Base-by-base conservation (phyloP, 108 stramenopile species). In the Epipyxis sp. region DNA sequence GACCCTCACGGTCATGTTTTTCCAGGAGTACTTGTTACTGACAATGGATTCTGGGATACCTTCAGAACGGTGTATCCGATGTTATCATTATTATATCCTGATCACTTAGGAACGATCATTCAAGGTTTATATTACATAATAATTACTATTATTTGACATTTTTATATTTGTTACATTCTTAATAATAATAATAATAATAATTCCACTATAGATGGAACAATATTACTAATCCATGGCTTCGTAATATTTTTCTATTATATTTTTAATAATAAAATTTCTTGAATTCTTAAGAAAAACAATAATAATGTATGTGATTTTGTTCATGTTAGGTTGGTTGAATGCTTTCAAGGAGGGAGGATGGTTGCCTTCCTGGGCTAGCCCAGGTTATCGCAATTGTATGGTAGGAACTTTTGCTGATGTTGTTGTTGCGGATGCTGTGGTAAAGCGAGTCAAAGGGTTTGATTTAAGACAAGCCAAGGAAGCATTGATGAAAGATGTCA, bases 1-100 rank as follows among this genome's bases (percentile, higher is more conserved):
- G 32, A 44, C 1, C 1, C 3, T 0, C 35, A 41, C 44, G 78
- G 59, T 1, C 13, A 32, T 3, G 57, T 76, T 1, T 45, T 25
- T 30, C 29, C 58, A 0, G 82, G 82, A 1, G 30, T 43, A 1
- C 44, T 83, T 25, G 76, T 69, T 25, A 83, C 82, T 1, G 82
- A 83, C 57, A 83, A 79, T 37, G 82, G 82, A 1, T 79, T 83
- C 34, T 83, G 82, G 82, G 82, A 83, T 71, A 79, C 82, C 20
- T 83, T 79, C 42, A 69, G 82, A 3, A 77, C 82, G 30, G 82
- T 83, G 20, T 83, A 83, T 34, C 78, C 82, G 0, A n/a, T 83
- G 0, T 42, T 83, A 0, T 29, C 58, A 1, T 46, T 83, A 0
- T 46, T 61, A 0, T 83, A 77, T 35, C 79, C 79, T 0, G 79